A percentile compares a stretch with the other conserved stretches of the same genome.
phyloP scores from a whole-genome alignment of 352 stramenopile genomes.

The Pythium coloratum region DNA sequence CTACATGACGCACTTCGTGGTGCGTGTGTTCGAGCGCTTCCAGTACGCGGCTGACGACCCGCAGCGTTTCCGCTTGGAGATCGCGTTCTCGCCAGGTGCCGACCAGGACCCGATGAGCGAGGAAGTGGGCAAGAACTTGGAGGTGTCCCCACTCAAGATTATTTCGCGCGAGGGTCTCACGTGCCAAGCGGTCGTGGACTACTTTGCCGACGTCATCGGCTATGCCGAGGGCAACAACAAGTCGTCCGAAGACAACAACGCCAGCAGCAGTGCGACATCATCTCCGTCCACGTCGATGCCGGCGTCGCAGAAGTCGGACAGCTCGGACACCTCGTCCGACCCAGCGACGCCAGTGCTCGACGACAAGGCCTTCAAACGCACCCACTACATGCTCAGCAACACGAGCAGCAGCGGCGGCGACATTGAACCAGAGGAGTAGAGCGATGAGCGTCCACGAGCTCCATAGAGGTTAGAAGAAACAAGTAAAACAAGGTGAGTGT shows the following conservation, averaged over 20 bases:
- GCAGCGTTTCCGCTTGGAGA: conserved; percentile 82
- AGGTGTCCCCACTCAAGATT: conserved; percentile 78
- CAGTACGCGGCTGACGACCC: conserved; percentile 64
- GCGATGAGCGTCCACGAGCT: neutral
- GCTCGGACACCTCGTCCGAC: conserved; percentile 18
- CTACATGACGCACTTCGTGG: conserved; percentile 99
- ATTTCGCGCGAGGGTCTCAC: conserved; percentile 81
- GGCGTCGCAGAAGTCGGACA: conserved; percentile 27
- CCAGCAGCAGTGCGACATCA: conserved; percentile 13
- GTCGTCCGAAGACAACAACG: conserved; percentile 32
- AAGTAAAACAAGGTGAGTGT: neutral
- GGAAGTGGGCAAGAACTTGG: conserved; percentile 57
- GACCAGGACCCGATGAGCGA: conserved; percentile 68
- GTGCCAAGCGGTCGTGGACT: conserved; percentile 85
- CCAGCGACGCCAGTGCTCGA: conserved; percentile 19
- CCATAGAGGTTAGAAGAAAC: neutral
- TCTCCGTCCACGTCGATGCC: conserved; percentile 9
- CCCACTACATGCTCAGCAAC: conserved; percentile 55
- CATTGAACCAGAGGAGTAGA: conserved; percentile 4
- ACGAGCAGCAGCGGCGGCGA: conserved; percentile 58
- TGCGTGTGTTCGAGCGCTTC: conserved; percentile 97
- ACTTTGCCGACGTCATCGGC: conserved; percentile 71
- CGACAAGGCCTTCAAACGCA: conserved; percentile 41
- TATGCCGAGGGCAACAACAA: conserved; percentile 66
- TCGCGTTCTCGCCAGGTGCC: conserved; percentile 81